Conservation (phyloP, 371 early-diverging fungal genomes). For the Smittium mucronatum region DNA sequence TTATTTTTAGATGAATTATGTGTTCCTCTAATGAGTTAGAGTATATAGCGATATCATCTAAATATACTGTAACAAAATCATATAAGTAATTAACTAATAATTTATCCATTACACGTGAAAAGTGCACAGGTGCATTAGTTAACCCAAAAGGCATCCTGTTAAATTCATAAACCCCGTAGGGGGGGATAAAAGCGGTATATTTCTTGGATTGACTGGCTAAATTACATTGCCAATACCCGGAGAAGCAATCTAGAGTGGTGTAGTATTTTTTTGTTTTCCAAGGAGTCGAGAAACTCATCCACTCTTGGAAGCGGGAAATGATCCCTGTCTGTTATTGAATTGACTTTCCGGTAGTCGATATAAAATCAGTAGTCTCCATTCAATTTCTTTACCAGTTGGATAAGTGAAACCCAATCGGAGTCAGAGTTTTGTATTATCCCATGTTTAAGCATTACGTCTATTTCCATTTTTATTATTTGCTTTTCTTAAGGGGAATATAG, state of each 20-base stretch:
- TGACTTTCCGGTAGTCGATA: conserved; percentile 34
- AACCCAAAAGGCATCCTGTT: not conserved
- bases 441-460: not conserved
- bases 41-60: conserved; percentile 1
- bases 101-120: not conserved
- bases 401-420: conserved; percentile 22
- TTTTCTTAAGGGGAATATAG: not conserved
- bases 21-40: conserved; percentile 3
- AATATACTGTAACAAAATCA: conserved; percentile 3
- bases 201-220: not conserved
- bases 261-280: not conserved
- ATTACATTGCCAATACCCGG: conserved; percentile 5
- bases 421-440: conserved; percentile 11
- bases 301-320: conserved; percentile 33
- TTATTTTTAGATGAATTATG: conserved; percentile 2
- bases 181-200: not conserved
- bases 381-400: conserved; percentile 38
- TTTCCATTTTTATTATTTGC: not conserved
- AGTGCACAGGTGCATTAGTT: conserved; percentile 5
- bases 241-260: not conserved
- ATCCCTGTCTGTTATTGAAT: conserved; percentile 31
- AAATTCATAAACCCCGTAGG: not conserved
- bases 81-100: not conserved
- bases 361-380: conserved; percentile 37
- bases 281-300: conserved; percentile 29